Conservation (phyloP, 2,329 filamentous ascomycete species). For the Aureobasidium sp. region DNA sequence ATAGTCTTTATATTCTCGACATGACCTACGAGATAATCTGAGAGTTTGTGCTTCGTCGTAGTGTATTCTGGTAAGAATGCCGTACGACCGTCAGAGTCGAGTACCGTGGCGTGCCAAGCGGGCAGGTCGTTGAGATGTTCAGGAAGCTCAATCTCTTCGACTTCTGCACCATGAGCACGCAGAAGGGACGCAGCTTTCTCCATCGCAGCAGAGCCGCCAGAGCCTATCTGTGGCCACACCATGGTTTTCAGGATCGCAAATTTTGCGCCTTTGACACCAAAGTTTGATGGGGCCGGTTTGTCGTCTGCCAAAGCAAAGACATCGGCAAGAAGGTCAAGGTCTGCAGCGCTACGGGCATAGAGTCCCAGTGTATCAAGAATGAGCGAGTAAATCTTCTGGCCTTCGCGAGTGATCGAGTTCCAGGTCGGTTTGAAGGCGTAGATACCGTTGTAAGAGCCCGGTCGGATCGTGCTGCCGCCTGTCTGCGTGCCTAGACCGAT, state of each 20-base stretch:
- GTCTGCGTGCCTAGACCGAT: constrained; percentile 60
- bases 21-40: background rate
- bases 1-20: background rate
- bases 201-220: constrained; percentile 32
- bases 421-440: constrained; percentile 62
- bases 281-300: constrained; percentile 20
- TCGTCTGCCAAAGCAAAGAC: constrained; percentile 51
- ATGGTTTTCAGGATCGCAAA: constrained; percentile 51
- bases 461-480: constrained; percentile 56
- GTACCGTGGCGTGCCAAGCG: constrained; percentile 47
- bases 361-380: constrained; percentile 58
- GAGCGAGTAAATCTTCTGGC: constrained; percentile 52
- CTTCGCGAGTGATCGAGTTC: constrained; percentile 56
- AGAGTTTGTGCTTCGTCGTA: background rate
- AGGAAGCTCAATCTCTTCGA: constrained; percentile 51
- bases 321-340: constrained; percentile 51
- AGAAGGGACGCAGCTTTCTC: constrained; percentile 30
- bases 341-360: constrained; percentile 51
- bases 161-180: constrained; percentile 43
- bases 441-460: constrained; percentile 58
- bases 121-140: constrained; percentile 43
- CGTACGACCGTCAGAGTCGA: constrained; percentile 46
- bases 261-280: constrained; percentile 28
- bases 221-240: constrained; percentile 41
- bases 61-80: constrained; percentile 28